Evolutionary conservation across 2,329 filamentous ascomycete species (phyloP).

Genomic region (Metarhizium brunneum): DNA sequence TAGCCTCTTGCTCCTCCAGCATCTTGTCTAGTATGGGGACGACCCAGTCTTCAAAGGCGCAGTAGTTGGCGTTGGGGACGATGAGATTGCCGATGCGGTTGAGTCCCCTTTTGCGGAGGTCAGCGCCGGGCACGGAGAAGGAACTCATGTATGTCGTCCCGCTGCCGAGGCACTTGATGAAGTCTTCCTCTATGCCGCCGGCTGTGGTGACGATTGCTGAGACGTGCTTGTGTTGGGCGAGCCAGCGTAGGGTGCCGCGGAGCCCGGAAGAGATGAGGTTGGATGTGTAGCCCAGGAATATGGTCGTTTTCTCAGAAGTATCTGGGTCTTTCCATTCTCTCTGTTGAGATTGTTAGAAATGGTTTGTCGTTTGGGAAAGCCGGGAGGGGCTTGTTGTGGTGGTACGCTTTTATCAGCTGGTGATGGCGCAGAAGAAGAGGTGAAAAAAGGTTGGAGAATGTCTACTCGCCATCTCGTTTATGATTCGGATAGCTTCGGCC

Average conservation of each 20-base stretch:
- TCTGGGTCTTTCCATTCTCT: slow-evolving; percentile 74
- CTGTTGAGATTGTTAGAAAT: slow-evolving; percentile 24
- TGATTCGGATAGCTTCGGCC: slow-evolving; percentile 79
- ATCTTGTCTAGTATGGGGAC: slow-evolving; percentile 90
- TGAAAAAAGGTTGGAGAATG: neutral
- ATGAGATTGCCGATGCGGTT: slow-evolving; percentile 95
- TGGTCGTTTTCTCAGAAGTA: slow-evolving; percentile 71
- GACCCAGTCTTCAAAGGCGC: slow-evolving; percentile 95
- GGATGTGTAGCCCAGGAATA: slow-evolving; percentile 95
- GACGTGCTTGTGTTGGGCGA: slow-evolving; percentile 87
- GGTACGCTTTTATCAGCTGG: neutral
- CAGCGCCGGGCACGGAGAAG: slow-evolving; percentile 68
- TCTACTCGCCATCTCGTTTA: slow-evolving; percentile 79
- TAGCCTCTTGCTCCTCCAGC: slow-evolving; percentile 85
- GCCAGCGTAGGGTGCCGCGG: slow-evolving; percentile 81
- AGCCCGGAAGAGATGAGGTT: slow-evolving; percentile 96
- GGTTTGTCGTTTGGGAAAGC: too few species aligned
- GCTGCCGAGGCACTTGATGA: slow-evolving; percentile 87
- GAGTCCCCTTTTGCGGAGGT: slow-evolving; percentile 73
- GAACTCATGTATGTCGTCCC: slow-evolving; percentile 78
- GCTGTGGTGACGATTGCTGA: slow-evolving; percentile 92
- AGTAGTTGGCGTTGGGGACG: slow-evolving; percentile 93
- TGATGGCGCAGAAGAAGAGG: neutral
- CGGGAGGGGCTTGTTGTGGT: too few species aligned
- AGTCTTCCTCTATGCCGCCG: slow-evolving; percentile 91